Conservation (phyloP, 257 asterid species). For the Solanum rostratum region DNA sequence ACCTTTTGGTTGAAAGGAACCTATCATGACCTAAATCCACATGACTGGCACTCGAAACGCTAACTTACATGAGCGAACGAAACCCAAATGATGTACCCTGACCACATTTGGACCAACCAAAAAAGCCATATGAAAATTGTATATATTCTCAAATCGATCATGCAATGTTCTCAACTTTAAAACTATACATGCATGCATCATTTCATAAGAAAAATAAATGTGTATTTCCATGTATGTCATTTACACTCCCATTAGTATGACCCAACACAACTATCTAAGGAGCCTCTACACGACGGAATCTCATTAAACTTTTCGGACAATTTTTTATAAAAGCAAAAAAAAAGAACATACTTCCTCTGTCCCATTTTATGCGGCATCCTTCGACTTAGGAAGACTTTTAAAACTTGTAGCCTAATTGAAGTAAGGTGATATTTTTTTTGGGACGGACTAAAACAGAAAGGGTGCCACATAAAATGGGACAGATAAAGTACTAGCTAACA, state of each 20-base stretch:
- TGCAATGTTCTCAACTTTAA: neutral
- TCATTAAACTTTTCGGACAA: neutral
- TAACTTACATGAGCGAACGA: neutral
- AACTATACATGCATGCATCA: neutral
- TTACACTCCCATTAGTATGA: neutral
- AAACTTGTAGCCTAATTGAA: too few relatives aligned
- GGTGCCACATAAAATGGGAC: too few relatives aligned
- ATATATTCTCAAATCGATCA: neutral
- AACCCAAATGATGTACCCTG: neutral
- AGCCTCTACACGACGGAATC: neutral
- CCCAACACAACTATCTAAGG: neutral
- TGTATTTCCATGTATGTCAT: neutral
- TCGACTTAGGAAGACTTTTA: too few relatives aligned
- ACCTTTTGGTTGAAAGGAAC: neutral
- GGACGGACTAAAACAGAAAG: too few relatives aligned
- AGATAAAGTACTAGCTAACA: neutral
- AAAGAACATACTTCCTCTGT: neutral
- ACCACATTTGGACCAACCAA: neutral
- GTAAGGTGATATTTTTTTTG: too few relatives aligned
- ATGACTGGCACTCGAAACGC: neutral
- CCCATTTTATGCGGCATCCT: too few relatives aligned
- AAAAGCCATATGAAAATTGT: neutral
- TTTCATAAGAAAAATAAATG: neutral
- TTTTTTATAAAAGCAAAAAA: neutral
- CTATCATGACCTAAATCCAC: neutral